These are phyloP conservation scores for Neurospora sp. DNA, from an alignment of 2,329 filamentous ascomycete species.

Conservation along the genomic window DNA sequence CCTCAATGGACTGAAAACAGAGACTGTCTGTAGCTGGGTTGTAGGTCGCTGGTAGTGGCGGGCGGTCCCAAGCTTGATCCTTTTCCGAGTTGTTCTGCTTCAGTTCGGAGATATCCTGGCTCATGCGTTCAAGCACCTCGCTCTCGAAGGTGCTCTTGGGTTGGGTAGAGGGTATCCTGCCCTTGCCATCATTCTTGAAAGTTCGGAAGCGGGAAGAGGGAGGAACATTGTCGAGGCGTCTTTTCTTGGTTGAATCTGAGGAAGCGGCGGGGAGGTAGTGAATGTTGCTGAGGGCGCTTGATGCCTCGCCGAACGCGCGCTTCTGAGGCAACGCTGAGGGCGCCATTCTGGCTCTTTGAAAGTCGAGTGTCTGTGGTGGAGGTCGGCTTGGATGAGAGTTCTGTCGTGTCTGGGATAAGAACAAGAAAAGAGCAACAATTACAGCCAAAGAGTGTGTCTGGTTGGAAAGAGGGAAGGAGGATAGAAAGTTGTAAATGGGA, in stretches of 20 bases:
- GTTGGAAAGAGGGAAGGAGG: neutral
- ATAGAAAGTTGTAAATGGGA: neutral
- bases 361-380: neutral
- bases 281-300: slow-evolving; percentile 54
- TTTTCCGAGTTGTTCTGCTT: slow-evolving; percentile 84
- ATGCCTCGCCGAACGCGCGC: slow-evolving; percentile 60
- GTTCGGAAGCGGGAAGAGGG: slow-evolving; percentile 49
- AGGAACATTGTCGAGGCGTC: slow-evolving; percentile 61
- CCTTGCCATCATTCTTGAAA: slow-evolving; percentile 53
- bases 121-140: slow-evolving; percentile 90
- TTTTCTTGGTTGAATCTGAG: slow-evolving; percentile 60
- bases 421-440: neutral
- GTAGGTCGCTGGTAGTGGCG: slow-evolving; percentile 37
- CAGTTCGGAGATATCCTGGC: slow-evolving; percentile 79
- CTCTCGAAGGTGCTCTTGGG: slow-evolving; percentile 88
- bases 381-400: neutral
- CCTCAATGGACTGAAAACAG: slow-evolving; percentile 93
- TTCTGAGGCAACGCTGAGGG: slow-evolving; percentile 55
- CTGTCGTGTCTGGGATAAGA: neutral
- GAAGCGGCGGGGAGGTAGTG: slow-evolving; percentile 51
- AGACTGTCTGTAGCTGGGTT: slow-evolving; percentile 55
- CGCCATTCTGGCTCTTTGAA: slow-evolving; percentile 10
- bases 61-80: slow-evolving; percentile 81
- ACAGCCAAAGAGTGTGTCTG: neutral
- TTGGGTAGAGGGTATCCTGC: slow-evolving; percentile 56